phyloP scores from a whole-genome alignment of 129 eudicot genomes.

The Flaveria brownii region DNA sequence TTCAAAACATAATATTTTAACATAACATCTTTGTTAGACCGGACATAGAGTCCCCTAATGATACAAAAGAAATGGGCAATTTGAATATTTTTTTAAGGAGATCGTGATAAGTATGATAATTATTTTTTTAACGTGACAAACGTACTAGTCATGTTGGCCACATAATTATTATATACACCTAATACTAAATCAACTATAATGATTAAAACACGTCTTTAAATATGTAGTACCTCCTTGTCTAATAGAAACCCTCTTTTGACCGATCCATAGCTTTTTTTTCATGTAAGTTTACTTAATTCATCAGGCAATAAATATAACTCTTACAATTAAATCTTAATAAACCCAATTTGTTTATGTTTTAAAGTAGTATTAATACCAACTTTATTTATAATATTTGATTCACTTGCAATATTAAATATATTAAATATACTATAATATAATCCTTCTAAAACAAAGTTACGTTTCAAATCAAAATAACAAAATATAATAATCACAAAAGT shows the following conservation, averaged over 20 bases:
- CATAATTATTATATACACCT: constrained; percentile 12
- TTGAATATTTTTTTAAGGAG: not conserved
- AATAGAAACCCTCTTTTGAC: not conserved
- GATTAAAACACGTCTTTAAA: not conserved
- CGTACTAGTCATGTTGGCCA: not conserved
- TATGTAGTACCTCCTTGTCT: not conserved
- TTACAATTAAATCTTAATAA: too few relatives aligned
- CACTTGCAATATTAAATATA: not conserved
- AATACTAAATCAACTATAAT: not conserved
- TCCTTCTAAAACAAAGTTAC: not conserved
- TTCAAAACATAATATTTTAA: not conserved
- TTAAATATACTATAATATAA: not conserved
- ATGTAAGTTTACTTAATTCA: not conserved
- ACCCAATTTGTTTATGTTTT: not conserved
- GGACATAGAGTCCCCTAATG: not conserved
- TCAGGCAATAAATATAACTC: not conserved
- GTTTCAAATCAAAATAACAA: not conserved
- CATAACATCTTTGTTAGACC: not conserved
- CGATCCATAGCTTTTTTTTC: not conserved
- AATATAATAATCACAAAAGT: not conserved
- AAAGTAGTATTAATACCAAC: not conserved
- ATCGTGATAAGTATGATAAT: not conserved
- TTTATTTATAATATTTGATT: not conserved
- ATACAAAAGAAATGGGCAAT: not conserved
- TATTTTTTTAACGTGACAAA: not conserved